Percentiles rank a stretch among this genome's conserved stretches.
Conservation (phyloP, 2,329 filamentous ascomycete genomes). For the Sarocladium brachiariae region DNA sequence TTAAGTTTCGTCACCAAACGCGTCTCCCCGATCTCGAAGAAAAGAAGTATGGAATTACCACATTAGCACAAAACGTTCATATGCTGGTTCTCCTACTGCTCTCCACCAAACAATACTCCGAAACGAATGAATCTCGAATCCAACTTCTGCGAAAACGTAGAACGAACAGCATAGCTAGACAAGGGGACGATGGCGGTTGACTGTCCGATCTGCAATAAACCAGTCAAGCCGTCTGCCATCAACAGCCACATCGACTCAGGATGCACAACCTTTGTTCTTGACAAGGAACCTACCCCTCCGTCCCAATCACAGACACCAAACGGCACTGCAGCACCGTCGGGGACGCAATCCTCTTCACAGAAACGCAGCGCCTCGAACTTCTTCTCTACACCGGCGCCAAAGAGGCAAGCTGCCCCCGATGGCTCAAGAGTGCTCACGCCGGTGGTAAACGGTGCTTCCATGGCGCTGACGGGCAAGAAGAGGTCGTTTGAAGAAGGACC, state of each 20-base stretch:
- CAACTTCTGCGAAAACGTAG: no score
- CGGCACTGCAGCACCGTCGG: constrained; percentile 12
- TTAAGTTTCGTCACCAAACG: not conserved
- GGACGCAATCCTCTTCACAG: constrained; percentile 28
- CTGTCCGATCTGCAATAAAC: constrained; percentile 75
- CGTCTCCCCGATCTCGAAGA: constrained; percentile 1
- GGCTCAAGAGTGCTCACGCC: constrained; percentile 24
- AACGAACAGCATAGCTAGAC: no score
- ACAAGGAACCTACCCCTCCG: constrained; percentile 31
- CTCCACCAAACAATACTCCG: no score
- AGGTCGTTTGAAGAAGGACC: constrained; percentile 49
- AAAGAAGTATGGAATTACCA: not conserved
- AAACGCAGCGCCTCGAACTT: constrained; percentile 52
- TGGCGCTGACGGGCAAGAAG: constrained; percentile 36
- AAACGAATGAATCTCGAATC: no score
- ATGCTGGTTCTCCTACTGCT: no score
- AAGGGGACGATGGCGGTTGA: constrained; percentile 44
- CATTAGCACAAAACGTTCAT: not conserved
- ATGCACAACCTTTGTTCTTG: constrained; percentile 62
- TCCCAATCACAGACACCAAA: constrained; percentile 23
- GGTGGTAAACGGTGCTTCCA: constrained; percentile 25
- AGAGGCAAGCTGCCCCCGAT: constrained; percentile 37
- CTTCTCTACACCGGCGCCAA: constrained; percentile 55
- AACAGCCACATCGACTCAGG: constrained; percentile 86
- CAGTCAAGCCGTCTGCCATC: constrained; percentile 67